phyloP scores from a whole-genome alignment of 2,329 filamentous ascomycete species.

The Aspergillus sp. region DNA sequence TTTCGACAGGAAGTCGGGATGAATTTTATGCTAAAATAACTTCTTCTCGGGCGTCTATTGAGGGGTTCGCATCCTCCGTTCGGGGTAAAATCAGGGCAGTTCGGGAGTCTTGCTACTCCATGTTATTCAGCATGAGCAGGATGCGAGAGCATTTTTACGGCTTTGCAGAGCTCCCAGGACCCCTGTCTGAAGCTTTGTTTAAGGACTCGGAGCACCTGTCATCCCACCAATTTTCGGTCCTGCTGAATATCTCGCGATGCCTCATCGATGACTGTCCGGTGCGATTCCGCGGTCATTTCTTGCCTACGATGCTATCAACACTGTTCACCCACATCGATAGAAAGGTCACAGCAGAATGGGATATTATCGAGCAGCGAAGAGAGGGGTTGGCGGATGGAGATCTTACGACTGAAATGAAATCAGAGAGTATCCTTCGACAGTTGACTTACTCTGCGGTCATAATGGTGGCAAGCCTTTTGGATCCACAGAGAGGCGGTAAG shows the following conservation, averaged over 20 bases:
- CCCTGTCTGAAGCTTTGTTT: slow-evolving; percentile 79
- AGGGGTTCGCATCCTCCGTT: slow-evolving; percentile 90
- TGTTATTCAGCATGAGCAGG: slow-evolving; percentile 88
- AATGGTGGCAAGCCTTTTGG: slow-evolving; percentile 84
- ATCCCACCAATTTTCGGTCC: slow-evolving; percentile 88
- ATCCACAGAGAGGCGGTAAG: slow-evolving; percentile 63
- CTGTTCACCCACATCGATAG: slow-evolving; percentile 82
- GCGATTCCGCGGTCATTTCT: slow-evolving; percentile 69
- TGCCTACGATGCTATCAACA: slow-evolving; percentile 75
- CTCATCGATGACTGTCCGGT: slow-evolving; percentile 90
- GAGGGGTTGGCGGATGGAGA: slow-evolving; percentile 67
- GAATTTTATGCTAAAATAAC: slow-evolving; percentile 93
- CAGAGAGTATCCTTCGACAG: slow-evolving; percentile 89
- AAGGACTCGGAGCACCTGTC: slow-evolving; percentile 77
- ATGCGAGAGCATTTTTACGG: slow-evolving; percentile 87
- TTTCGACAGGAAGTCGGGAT: slow-evolving; percentile 90
- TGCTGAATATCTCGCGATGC: slow-evolving; percentile 82
- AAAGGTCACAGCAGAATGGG: slow-evolving; percentile 87
- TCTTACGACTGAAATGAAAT: slow-evolving; percentile 94
- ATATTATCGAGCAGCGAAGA: slow-evolving; percentile 58
- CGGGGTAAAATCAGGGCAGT: slow-evolving; percentile 84
- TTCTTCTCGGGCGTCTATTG: slow-evolving; percentile 81
- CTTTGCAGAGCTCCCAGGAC: slow-evolving; percentile 75
- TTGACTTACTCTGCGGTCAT: slow-evolving; percentile 88
- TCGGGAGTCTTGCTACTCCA: slow-evolving; percentile 88